Evolutionary conservation across 176 grass and related monocot species (phyloP), one percentile per base, ranked within the genome.

Genomic region (Cocos nucifera): DNA sequence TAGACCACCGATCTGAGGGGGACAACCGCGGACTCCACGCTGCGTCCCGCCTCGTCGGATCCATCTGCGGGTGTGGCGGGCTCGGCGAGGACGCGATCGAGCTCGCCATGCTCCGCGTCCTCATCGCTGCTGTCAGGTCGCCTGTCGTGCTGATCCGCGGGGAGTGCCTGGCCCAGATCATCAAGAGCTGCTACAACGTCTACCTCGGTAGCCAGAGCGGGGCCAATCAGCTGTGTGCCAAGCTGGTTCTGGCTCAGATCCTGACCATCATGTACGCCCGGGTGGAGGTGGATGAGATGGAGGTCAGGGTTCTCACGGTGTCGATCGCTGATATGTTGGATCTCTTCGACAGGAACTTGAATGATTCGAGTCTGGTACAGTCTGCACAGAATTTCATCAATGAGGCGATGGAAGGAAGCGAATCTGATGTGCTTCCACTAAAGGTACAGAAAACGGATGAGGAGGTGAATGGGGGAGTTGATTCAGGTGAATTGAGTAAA

Each of bases 301-400:
- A 87, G 28, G 70, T 80, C 22, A 78, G 80, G 30, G 73, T 87
- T 60, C 84, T 81, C 55, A 88, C 81, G 0, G 76, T 91, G 39
- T 91, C 93, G 0, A 89, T 86, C 0, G 85, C 82, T 0, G 78
- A 97, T 73, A 97, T 97, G 93, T 83, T 97, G 87, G 93, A 91
- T 77, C 79, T 97, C 64, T 97, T 81, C 5, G 93, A 97, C 70
- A 85, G 79, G 55, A 97, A 85, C 81, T 73, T 97, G 59, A 97
- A 97, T 17, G 93, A 97, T 69, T 90, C 93, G 22, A 91, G 78
- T 70, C 68, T 97, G 8, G 87, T 87, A 15, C 87, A 91, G 56
- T 67, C 79, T 5, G 87, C 93, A 0, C 93, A 97, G 64, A 55
- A 61, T n/a, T 97, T 97, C 56, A 88, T 97, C 17, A 91, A 97